Evolutionary conservation across 345 rosid genomes (phyloP).

Genomic region (Eucalyptus victrix): DNA sequence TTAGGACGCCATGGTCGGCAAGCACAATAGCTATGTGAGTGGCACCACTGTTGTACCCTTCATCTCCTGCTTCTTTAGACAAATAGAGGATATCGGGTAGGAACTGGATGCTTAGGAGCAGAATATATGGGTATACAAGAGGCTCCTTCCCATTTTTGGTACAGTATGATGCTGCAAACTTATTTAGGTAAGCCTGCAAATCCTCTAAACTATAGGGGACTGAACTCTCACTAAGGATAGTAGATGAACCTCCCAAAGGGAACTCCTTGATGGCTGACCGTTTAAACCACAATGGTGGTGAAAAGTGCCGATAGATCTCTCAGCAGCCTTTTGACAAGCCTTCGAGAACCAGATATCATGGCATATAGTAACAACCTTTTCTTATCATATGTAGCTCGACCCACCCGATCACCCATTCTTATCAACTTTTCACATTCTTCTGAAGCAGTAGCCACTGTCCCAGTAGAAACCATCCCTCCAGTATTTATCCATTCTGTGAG

Average conservation of each 20-base stretch:
- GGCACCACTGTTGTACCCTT: conserved; percentile 75
- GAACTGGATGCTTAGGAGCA: conserved; percentile 85
- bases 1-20: conserved; percentile 68
- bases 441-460: no score
- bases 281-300: conserved; percentile 85
- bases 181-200: conserved; percentile 87
- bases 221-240: conserved; percentile 55
- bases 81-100: conserved; percentile 62
- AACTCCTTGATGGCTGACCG: conserved; percentile 60
- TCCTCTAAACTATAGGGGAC: conserved; percentile 74
- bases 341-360: conserved; percentile 61
- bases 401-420: conserved; percentile 86
- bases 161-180: conserved; percentile 88
- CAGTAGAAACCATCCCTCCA: no score
- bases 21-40: conserved; percentile 69
- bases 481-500: no score
- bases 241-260: conserved; percentile 46
- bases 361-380: conserved; percentile 87
- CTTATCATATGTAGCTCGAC: conserved; percentile 88
- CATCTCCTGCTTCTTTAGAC: conserved; percentile 81
- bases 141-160: conserved; percentile 97
- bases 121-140: conserved; percentile 81
- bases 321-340: conserved; percentile 76
- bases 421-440: conserved; percentile 59
- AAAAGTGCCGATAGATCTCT: conserved; percentile 82